phyloP scores from a whole-genome alignment of 2,329 filamentous ascomycete genomes.

The Claviceps pusilla region DNA sequence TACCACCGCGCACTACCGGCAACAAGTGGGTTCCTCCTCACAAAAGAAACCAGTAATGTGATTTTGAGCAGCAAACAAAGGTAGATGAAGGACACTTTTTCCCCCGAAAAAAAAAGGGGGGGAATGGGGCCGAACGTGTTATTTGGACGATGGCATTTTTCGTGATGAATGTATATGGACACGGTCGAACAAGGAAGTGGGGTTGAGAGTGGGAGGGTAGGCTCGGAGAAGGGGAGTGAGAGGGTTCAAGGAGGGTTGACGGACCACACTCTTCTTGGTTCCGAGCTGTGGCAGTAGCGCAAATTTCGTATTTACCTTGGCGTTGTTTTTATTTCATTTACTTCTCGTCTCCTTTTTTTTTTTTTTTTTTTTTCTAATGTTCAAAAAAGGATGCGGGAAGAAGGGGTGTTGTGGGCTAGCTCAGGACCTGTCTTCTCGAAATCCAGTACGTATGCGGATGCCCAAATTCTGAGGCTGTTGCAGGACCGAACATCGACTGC shows the following conservation, averaged over 20 bases:
- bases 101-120: not conserved
- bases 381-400: not conserved
- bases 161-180: not conserved
- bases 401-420: not conserved
- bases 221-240: not conserved
- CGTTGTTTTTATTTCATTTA: not conserved
- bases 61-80: not conserved
- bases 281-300: not conserved
- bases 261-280: not conserved
- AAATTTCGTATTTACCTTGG: not conserved
- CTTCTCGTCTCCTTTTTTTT: not conserved
- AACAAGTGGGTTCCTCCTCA: slow-evolving; percentile 48
- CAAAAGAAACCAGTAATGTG: slow-evolving; percentile 19
- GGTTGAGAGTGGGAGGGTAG: not conserved
- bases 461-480: too few species aligned
- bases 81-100: not conserved
- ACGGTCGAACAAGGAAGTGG: not conserved
- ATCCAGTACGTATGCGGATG: too few species aligned
- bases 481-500: too few species aligned
- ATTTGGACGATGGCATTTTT: not conserved
- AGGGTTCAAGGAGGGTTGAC: not conserved
- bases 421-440: too few species aligned
- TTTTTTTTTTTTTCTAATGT: not conserved
- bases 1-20: slow-evolving; percentile 37
- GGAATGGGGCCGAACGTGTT: not conserved